Conservation (phyloP, 225 moss, liverwort and hornwort species). For the Polytrichum commune region DNA sequence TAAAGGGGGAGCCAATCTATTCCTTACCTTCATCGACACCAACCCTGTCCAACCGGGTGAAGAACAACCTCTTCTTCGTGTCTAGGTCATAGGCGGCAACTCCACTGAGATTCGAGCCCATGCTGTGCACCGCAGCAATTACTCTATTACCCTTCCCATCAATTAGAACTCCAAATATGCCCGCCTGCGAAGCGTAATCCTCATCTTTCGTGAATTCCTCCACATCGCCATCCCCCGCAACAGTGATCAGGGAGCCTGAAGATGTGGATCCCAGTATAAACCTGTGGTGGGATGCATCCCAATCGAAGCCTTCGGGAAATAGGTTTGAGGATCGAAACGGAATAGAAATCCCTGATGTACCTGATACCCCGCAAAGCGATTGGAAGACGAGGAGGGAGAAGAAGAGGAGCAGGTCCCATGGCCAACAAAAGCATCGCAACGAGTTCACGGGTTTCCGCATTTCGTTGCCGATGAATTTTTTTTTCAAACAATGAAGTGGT, state of each 20-base stretch:
- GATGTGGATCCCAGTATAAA: conserved; percentile 61
- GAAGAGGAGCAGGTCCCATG: no score
- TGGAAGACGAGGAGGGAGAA: no score
- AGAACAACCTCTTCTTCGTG: conserved; percentile 52
- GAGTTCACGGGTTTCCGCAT: no score
- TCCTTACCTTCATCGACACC: conserved; percentile 23
- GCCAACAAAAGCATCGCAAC: no score
- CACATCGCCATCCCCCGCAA: conserved; percentile 38
- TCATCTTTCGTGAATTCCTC: conserved; percentile 51
- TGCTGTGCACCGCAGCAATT: conserved; percentile 37
- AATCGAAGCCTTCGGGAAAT: conserved; percentile 79
- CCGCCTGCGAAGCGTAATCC: conserved; percentile 44
- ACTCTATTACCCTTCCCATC: conserved; percentile 54
- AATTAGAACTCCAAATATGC: conserved; percentile 49
- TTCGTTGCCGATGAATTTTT: no score
- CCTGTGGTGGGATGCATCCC: conserved; percentile 51
- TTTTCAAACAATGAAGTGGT: no score
- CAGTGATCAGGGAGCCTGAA: conserved; percentile 34
- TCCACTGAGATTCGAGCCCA: conserved; percentile 12
- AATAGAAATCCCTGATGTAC: conserved; percentile 3
- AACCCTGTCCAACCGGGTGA: conserved; percentile 39
- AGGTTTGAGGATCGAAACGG: conserved; percentile 31
- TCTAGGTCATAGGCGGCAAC: conserved; percentile 80
- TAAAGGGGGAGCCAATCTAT: not conserved
- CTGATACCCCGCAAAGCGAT: no score